Evolutionary conservation across 2,329 filamentous ascomycete genomes (phyloP), one percentile per base, ranked within the genome.

Genomic region (Epichloe baconii): DNA sequence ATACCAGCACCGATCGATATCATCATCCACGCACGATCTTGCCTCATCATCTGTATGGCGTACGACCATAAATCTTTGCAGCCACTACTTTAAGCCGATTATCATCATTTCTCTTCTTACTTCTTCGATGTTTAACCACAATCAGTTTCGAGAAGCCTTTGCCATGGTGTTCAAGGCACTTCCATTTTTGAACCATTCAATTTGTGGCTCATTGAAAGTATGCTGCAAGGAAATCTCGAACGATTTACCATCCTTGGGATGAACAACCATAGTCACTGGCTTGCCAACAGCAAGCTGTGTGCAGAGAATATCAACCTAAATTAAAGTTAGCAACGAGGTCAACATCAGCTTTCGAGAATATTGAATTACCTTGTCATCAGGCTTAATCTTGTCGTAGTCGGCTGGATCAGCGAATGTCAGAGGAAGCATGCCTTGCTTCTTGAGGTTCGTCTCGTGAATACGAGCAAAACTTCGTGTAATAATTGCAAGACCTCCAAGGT

Each of bases 401-500:
- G 85, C 91, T 52, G 91, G 91, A 68, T 97, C 83, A 53, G 82
- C 73, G 76, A 98, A 98, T 63, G 90, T 97, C 59, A 98, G 80
- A 64, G 93, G 93, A 75, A 98, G 86, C 91, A 98, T 96, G 74
- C 93, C 93, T 82, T 98, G 93, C 85, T 98, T 98, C 88, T 98
- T 98, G 77, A 98, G 75, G 82, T 98, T 98, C 78, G 93, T 98
- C 80, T 98, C 93, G 80, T 98, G 93, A 67, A 98, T 98, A 86
- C 93, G 93, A 65, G 93, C 93, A 68, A 98, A 98, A 58, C 82
- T 88, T 67, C 88, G 85, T 66, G 86, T 90, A 69, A 98, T 94
- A 77, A 98, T 95, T 65, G 91, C 93, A 64, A 96, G 81, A 71
- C 91, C 93, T 66, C 93, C 93, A 58, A 98, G 84, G 77, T 97